Percentiles rank a stretch among this genome's conserved stretches.
Evolutionary conservation across 306 rosid species (phyloP).

Genomic region (Potentilla sterilis): DNA sequence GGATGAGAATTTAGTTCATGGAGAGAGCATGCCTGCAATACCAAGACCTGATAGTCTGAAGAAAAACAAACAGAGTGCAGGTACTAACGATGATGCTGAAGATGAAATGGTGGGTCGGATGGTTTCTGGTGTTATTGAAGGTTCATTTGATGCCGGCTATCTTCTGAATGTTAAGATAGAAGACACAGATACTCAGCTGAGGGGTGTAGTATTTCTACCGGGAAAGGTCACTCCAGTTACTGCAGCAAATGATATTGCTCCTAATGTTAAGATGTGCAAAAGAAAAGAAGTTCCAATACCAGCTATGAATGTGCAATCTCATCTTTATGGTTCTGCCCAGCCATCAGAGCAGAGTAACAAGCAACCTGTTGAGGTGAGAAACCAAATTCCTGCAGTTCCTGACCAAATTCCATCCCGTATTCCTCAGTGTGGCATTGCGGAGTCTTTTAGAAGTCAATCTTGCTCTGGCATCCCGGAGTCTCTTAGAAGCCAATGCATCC

Average conservation of each 20-base stretch:
- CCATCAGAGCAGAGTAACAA: constrained; percentile 32
- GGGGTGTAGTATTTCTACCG: constrained; percentile 55
- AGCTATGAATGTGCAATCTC: constrained; percentile 27
- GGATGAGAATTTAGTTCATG: constrained; percentile 29
- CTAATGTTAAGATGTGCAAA: constrained; percentile 40
- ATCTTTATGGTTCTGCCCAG: constrained; percentile 21
- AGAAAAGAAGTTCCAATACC: constrained; percentile 49
- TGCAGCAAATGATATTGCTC: constrained; percentile 56
- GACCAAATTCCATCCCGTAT: constrained; percentile 2
- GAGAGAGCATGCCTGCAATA: constrained; percentile 17
- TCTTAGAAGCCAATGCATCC: background rate
- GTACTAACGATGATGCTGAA: constrained; percentile 20
- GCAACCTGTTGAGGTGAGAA: constrained; percentile 32
- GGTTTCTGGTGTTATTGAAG: constrained; percentile 63
- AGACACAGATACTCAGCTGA: constrained; percentile 37
- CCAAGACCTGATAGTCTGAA: constrained; percentile 28
- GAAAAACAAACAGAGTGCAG: constrained; percentile 27
- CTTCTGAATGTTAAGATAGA: constrained; percentile 52
- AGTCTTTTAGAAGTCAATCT: background rate
- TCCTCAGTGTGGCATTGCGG: constrained; percentile 3
- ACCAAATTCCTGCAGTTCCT: constrained; percentile 14
- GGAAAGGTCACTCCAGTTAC: constrained; percentile 45
- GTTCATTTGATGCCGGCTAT: constrained; percentile 52
- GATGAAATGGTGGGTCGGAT: constrained; percentile 50
- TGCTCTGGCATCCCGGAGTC: constrained; percentile 1